Evolutionary conservation across 441 rosid genomes (phyloP), one percentile per base, ranked within the genome.

Genomic region (Croton setiger): DNA sequence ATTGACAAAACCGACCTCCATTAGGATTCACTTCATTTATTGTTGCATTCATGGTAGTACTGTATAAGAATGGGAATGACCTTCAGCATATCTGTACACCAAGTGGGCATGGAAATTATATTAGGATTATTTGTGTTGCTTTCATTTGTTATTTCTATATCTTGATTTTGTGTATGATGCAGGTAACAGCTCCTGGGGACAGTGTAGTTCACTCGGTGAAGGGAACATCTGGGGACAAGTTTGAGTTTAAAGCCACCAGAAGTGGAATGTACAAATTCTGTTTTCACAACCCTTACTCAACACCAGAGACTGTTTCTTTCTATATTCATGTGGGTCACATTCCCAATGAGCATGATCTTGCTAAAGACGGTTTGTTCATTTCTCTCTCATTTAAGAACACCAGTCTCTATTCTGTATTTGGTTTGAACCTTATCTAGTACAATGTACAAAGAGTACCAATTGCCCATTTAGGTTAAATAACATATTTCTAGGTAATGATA

Each of bases 241-340:
- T 96, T 27, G 94, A 85, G 73, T 82, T 93, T 62, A 90, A 92
- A 74, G 99, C 95, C 0, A 93, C 90, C 11, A 79, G 81, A 74
- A 87, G 88, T 75, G 98, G 99, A 78, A 89, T 89, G 89, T 91
- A 88, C 81, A 87, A 88, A 67, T 93, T 96, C 63, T 93, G 99
- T 79, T 96, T 95, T 68, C 96, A 85, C 79, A 96, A 96, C 74
- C 93, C 98, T n/a, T 70, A 82, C 59, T 77, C 91, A 5, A 81
- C 97, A 27, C 97, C 98, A 55, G 96, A 96, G 75, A 85, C 91
- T 1, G 98, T 92, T 52, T 88, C 99, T 31, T 96, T 96, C 76
- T 79, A 93, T 63, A 93, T 96, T 71, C 99, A 93, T 61, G 91
- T 88, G 47, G 97, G 98, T 23, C 99, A 91, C 76, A 93, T 96